These are phyloP conservation scores for Kazachstania bromeliacearum DNA, from an alignment of 805 yeast species.

Conservation along the genomic window DNA sequence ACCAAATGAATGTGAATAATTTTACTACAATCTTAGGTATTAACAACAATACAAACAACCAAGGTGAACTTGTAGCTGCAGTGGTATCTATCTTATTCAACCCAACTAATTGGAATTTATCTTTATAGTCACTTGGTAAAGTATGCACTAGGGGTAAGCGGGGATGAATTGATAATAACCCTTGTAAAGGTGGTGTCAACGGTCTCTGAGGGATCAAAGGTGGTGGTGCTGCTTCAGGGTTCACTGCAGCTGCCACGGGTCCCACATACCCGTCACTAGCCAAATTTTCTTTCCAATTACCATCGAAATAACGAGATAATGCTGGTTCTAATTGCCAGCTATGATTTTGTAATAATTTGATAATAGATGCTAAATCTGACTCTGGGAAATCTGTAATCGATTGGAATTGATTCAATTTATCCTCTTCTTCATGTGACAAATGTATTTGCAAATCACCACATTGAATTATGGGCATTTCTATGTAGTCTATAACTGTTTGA, in stretches of 20 bases:
- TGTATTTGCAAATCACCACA: constrained; percentile 21
- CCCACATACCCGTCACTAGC: constrained; percentile 1
- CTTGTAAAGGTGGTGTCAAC: not conserved
- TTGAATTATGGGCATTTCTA: constrained; percentile 24
- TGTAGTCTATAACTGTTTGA: no score
- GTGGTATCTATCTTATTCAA: constrained; percentile 5
- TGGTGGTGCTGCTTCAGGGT: not conserved
- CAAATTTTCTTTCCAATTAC: constrained; percentile 31
- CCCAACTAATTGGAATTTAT: constrained; percentile 20
- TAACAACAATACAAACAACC: constrained; percentile 43
- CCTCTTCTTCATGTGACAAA: constrained; percentile 35
- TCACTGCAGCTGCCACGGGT: constrained; percentile 3
- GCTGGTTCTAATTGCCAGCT: constrained; percentile 57
- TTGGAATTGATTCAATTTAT: constrained; percentile 39
- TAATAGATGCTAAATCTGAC: constrained; percentile 38
- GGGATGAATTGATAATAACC: constrained; percentile 1
- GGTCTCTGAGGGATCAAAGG: not conserved
- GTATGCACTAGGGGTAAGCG: constrained; percentile 28
- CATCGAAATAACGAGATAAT: constrained; percentile 53
- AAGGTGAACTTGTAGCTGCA: constrained; percentile 21
- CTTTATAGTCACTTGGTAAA: constrained; percentile 25
- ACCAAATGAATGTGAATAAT: constrained; percentile 12
- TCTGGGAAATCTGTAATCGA: constrained; percentile 42
- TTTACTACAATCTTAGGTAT: constrained; percentile 41
- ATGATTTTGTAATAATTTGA: constrained; percentile 39